Evolutionary conservation across 2,329 filamentous ascomycete genomes (phyloP), one percentile per base, ranked within the genome.

Genomic region (Trichoderma endophyticum): DNA sequence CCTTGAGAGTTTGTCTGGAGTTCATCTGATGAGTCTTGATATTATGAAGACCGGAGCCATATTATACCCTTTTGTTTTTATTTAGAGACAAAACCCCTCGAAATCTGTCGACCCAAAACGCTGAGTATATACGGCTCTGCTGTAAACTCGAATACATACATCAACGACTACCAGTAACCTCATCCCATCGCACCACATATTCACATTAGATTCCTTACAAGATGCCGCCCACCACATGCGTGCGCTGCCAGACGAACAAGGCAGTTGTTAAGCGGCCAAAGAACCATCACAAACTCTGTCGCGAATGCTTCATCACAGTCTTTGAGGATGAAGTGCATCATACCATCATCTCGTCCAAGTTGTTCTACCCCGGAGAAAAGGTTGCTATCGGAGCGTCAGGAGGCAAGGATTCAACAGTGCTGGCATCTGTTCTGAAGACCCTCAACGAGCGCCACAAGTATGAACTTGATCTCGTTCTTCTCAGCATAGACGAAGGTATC

Each of bases 401-500:
- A 70, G 96, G 96, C 77, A 99, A 99, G 83, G 96, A 99, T 81
- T 98, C 94, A 67, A 99, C 96, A 0, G 96, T 99, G 0, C 87
- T 99, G 12, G 96, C 96, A 5, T 97, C 94, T 0, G 95, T 99
- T 0, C 87, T 99, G 67, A 98, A 98, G 81, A 97, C 94, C 0
- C 85, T 99, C 3, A 98, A 99, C 77, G 93, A 97, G 80, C 90
- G 95, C 60, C 90, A 98, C 80, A 86, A 91, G 75, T 98, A 98
- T 80, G 93, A 92, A 1, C 84, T 99, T 6, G 90, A 98, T 57
- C 87, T 99, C 3, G 88, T 97, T 0, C 86, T 99, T 0, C 86
- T 99, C 56, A 97, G 93, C 73, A 95, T 99, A 77, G 96, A 99
- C 76, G 97, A 99, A 82, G 96, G 96, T 7, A 99, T 99, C 84